phyloP scores from a whole-genome alignment of 202 grass and related monocot genomes.

The Dendrocalamus latiflorus region DNA sequence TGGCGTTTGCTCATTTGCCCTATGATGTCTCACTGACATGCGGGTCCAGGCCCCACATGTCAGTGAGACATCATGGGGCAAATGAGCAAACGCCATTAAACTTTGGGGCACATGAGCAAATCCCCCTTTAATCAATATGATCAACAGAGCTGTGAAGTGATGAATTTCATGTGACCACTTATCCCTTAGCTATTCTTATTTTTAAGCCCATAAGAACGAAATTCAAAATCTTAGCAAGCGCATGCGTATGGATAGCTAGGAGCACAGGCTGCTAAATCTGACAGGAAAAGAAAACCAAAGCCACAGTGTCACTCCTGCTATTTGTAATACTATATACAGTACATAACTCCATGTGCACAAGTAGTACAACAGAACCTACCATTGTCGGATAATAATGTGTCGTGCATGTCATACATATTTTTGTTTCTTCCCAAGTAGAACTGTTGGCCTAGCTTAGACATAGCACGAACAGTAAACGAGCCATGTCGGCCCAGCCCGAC shows the following conservation, averaged over 20 bases:
- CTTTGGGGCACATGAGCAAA: too few relatives aligned
- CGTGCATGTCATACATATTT: neutral
- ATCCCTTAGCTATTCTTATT: neutral
- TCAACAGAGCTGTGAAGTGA: neutral
- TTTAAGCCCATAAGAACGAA: neutral
- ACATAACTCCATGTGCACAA: neutral
- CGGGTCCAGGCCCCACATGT: too few relatives aligned
- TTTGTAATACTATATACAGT: neutral
- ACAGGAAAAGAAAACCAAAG: neutral
- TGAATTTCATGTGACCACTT: neutral
- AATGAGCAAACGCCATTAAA: too few relatives aligned
- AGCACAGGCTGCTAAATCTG: neutral
- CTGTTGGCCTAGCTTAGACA: too few relatives aligned
- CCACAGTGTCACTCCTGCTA: neutral
- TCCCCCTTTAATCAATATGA: neutral
- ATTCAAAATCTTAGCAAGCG: neutral
- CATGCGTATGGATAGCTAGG: neutral
- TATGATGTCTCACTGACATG: too few relatives aligned
- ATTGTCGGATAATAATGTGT: neutral
- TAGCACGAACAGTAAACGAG: too few relatives aligned
- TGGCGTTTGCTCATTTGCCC: too few relatives aligned
- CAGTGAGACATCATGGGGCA: too few relatives aligned
- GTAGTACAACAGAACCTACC: neutral
- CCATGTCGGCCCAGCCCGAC: too few relatives aligned
- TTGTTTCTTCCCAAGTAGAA: neutral